A percentile compares a stretch with the other conserved stretches of the same genome.
These are phyloP conservation scores for Tetrahymena borealis DNA, from an alignment of 73 alveolate species.

Conservation along the genomic window DNA sequence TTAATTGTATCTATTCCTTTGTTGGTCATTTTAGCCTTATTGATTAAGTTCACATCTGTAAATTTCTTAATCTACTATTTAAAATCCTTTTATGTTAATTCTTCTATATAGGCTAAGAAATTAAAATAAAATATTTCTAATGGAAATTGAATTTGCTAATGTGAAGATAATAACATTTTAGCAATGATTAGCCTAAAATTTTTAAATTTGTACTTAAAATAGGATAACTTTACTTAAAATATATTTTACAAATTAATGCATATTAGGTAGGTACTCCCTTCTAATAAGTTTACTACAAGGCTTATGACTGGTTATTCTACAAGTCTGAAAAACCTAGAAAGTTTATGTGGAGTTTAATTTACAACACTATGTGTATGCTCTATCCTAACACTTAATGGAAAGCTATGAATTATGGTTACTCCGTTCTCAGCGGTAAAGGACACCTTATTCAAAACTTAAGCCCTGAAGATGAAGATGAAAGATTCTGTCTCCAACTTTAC, in stretches of 20 bases:
- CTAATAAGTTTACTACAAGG: not conserved
- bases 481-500: conserved; percentile 55
- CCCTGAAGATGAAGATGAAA: conserved; percentile 49
- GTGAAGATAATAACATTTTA: no score
- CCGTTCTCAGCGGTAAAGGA: conserved; percentile 58
- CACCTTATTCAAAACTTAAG: conserved; percentile 37
- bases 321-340: conserved; percentile 55
- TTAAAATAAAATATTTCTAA: no score
- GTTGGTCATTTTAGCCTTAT: not conserved
- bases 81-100: no score
- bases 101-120: no score
- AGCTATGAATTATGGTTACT: conserved; percentile 75
- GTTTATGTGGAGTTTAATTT: conserved; percentile 54
- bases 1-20: not conserved
- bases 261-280: not conserved
- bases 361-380: conserved; percentile 47
- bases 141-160: no score
- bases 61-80: not conserved
- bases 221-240: no score
- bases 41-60: not conserved
- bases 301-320: conserved; percentile 46
- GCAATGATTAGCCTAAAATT: no score
- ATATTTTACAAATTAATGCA: no score
- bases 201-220: no score
- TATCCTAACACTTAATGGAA: conserved; percentile 48